Percentiles rank a stretch among this genome's conserved stretches.
Conservation (phyloP, 2,329 filamentous ascomycete genomes). For the Arthrobotrys iridis region DNA sequence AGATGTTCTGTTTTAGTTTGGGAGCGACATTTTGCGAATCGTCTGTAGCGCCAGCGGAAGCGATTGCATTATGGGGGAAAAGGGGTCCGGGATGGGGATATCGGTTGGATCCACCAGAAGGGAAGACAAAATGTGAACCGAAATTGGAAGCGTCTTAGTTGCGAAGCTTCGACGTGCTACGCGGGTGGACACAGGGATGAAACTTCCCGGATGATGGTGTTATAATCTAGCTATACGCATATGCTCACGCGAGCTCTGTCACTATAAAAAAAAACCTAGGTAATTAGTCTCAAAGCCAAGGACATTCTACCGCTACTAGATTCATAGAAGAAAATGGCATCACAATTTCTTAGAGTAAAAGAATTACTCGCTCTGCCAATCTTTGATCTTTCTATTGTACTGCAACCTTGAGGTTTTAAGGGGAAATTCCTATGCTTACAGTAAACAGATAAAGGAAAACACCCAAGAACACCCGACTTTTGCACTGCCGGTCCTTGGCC, state of each 20-base stretch:
- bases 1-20: background rate
- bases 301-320: constrained; percentile 4
- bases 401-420: background rate
- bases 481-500: background rate
- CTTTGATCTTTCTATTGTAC: background rate
- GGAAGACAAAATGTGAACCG: background rate
- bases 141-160: background rate
- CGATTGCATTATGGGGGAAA: background rate
- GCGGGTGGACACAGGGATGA: background rate
- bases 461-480: constrained; percentile 19
- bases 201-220: background rate
- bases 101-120: background rate
- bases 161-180: background rate
- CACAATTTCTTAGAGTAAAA: background rate
- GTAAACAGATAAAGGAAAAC: background rate
- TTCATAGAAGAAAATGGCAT: constrained; percentile 7
- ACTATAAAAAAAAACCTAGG: too few species aligned
- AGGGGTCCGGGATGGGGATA: background rate
- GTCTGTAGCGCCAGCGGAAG: background rate
- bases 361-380: background rate
- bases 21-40: background rate
- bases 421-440: background rate
- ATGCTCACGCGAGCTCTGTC: background rate
- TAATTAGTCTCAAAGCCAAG: background rate
- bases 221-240: constrained; percentile 3